A percentile compares a stretch with the other conserved stretches of the same genome.
Evolutionary conservation across 2,329 filamentous ascomycete species (phyloP).

Genomic region (Diaporthe velutina): DNA sequence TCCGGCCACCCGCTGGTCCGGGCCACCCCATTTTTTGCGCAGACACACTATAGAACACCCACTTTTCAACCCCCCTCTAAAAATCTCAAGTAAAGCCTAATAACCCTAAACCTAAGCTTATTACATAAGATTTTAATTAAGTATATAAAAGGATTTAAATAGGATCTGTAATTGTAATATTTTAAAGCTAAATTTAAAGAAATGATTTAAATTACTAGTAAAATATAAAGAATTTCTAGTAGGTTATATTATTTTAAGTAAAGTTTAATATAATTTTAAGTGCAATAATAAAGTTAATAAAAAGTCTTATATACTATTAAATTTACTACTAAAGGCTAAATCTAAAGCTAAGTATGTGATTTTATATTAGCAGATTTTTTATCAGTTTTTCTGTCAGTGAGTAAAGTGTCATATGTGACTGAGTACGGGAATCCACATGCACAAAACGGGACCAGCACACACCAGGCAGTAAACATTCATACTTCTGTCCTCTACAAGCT

Average conservation of each 20-base stretch:
- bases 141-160: neutral
- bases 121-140: neutral
- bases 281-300: neutral
- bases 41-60: neutral
- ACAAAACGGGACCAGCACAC: neutral
- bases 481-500: neutral
- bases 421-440: neutral
- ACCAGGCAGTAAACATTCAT: neutral
- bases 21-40: neutral
- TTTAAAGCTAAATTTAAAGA: neutral
- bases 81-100: neutral
- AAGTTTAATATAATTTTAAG: neutral
- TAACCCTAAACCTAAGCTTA: neutral
- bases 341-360: neutral
- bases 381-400: neutral
- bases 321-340: neutral
- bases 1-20: neutral
- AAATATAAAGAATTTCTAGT: no score
- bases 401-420: neutral
- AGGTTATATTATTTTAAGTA: neutral
- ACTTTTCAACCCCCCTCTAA: neutral
- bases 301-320: no score
- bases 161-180: neutral
- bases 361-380: no score
- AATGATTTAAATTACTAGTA: neutral